Conservation (phyloP, 1,284 basidiomycete species). For the Trametes polyzona region DNA sequence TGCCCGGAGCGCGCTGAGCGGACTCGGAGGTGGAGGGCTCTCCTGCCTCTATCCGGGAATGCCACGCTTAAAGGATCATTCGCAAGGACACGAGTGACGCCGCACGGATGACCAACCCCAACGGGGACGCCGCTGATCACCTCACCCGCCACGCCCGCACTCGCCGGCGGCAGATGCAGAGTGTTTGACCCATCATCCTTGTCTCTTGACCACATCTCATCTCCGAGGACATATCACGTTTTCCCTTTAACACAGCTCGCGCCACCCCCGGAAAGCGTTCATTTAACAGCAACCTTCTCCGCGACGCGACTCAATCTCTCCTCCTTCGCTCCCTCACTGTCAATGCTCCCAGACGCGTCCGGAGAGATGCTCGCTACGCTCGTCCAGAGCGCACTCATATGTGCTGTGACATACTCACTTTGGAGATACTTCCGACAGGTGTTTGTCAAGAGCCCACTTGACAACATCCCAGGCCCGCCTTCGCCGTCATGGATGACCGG, state of each 20-base stretch:
- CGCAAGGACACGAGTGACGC: constrained; percentile 11
- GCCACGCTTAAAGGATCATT: constrained; percentile 15
- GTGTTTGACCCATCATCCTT: constrained; percentile 11
- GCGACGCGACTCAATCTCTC: constrained; percentile 11
- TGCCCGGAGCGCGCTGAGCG: background rate
- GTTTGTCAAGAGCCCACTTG: constrained; percentile 21
- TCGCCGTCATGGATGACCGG: constrained; percentile 24
- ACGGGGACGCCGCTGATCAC: constrained; percentile 16
- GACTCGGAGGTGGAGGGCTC: background rate
- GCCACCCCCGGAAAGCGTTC: constrained; percentile 11
- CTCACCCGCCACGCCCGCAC: constrained; percentile 5
- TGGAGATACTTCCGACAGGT: constrained; percentile 18
- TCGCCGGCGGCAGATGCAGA: constrained; percentile 5
- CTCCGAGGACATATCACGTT: constrained; percentile 26
- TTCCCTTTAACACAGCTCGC: constrained; percentile 13
- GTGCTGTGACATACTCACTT: constrained; percentile 19
- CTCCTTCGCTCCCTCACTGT: constrained; percentile 16
- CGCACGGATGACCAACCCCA: constrained; percentile 5
- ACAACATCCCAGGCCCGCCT: constrained; percentile 29
- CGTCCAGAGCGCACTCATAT: constrained; percentile 22
- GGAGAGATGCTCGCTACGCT: constrained; percentile 17
- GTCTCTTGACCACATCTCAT: constrained; percentile 16
- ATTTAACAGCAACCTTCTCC: constrained; percentile 13
- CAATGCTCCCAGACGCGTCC: constrained; percentile 11
- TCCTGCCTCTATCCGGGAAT: constrained; percentile 5